phyloP scores from a whole-genome alignment of 2,329 filamentous ascomycete genomes.

The Grosmannia penicillata region DNA sequence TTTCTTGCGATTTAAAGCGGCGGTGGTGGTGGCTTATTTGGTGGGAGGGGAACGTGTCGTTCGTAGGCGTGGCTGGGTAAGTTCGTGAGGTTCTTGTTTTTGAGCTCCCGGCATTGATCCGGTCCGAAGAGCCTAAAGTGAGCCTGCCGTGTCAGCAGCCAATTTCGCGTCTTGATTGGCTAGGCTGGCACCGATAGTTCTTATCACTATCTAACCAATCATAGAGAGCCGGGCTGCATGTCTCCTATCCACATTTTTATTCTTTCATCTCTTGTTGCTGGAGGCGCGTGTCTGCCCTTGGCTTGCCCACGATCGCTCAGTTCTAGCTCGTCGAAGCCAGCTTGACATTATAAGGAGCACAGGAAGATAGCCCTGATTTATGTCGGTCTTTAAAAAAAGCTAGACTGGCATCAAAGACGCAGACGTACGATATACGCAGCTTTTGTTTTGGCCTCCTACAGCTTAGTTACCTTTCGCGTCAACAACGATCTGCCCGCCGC shows the following conservation, averaged over 20 bases:
- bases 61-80: too few species aligned
- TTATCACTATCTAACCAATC: conserved; percentile 8
- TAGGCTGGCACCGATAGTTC: conserved; percentile 1
- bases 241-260: background rate
- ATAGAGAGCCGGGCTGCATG: conserved; percentile 1
- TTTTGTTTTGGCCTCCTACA: too few species aligned
- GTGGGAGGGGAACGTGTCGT: too few species aligned
- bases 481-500: too few species aligned
- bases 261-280: background rate
- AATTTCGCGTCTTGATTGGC: conserved; percentile 12
- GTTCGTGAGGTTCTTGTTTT: background rate
- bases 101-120: conserved; percentile 8
- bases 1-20: conserved; percentile 4
- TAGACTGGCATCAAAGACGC: too few species aligned
- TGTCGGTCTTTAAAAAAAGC: too few species aligned
- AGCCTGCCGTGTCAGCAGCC: conserved; percentile 10
- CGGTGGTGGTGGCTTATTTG: conserved; percentile 14
- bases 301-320: background rate
- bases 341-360: too few species aligned
- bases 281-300: background rate
- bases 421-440: too few species aligned
- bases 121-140: conserved; percentile 5
- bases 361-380: too few species aligned
- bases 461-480: too few species aligned
- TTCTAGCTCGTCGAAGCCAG: too few species aligned